Evolutionary conservation across 2,329 filamentous ascomycete species (phyloP), one percentile per base, ranked within the genome.

Genomic region (Monilinia vaccinii-corymbosi): DNA sequence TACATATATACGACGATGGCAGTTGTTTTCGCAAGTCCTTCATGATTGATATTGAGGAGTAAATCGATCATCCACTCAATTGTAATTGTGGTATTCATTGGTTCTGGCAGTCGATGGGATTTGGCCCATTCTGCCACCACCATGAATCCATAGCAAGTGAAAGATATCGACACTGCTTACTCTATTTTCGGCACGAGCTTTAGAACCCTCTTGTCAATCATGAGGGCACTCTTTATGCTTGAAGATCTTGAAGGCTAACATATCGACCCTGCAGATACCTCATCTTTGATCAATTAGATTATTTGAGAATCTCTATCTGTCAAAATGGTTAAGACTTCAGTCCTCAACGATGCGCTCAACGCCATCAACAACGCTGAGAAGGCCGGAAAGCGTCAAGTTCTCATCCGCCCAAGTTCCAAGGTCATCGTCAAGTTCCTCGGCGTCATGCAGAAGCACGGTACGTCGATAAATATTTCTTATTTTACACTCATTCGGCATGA

Each of bases 311-410:
- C 87, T 90, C 83, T 74, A 70, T 71, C 83, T 85, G 86, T 77
- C 85, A 97, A 89, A 77, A 99, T 99, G 93, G 92, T 97, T 81
- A 91, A 90, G 83, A 97, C 94, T 75, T 96, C 91, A 78, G 94
- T 97, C 75, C 92, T 99, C 80, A 95, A 97, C 86, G 94, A 99
- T 88, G 91, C 90, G 77, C 89, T 97, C 75, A 96, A 96, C 79
- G 84, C 86, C 83, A 97, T 99, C 88, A 99, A 99, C 91, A 99
- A 99, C 80, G 94, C 94, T 84, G 95, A 99, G 87, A 97, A 99
- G 89, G 84, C 89, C 73, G 94, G 94, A 82, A 97, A 97, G 89
- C 92, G 94, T 76, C 94, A 99, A 83, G 94, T 97, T 76, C 76
- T 99, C 78, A 97, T 99, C 85, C 87, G 92, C 75, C 94, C 95